Evolutionary conservation across 1,284 basidiomycete species (phyloP).

Genomic region (Psilocybe mexicana): DNA sequence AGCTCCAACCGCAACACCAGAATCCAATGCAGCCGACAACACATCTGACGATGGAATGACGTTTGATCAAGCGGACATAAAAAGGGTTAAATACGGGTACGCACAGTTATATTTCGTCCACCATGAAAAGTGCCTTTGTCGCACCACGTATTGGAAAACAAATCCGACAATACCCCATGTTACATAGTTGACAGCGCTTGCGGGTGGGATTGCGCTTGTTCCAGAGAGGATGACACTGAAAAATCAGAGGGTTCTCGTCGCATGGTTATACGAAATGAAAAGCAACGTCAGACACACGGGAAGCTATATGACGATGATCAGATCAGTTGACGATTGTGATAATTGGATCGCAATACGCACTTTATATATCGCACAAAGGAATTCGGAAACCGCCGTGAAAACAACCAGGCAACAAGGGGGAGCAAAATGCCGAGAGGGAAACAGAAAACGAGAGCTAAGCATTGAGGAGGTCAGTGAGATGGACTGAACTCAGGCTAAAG

Average conservation of each 20-base stretch:
- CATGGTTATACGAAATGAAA: background rate
- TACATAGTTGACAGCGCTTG: constrained; percentile 48
- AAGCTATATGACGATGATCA: background rate
- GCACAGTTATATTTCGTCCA: constrained; percentile 18
- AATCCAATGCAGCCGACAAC: constrained; percentile 53
- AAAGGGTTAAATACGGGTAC: background rate
- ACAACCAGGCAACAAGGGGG: constrained; percentile 37
- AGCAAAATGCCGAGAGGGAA: constrained; percentile 49
- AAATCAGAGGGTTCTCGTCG: background rate
- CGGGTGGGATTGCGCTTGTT: constrained; percentile 53
- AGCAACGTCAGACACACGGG: background rate
- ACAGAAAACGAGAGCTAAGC: constrained; percentile 39
- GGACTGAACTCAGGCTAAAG: background rate
- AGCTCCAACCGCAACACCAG: constrained; percentile 54
- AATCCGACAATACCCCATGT: constrained; percentile 57
- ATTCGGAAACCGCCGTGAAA: constrained; percentile 33
- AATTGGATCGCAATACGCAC: constrained; percentile 23
- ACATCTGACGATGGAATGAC: constrained; percentile 28
- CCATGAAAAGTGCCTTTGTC: constrained; percentile 34
- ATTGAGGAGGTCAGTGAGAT: background rate
- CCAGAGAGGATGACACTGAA: constrained; percentile 47
- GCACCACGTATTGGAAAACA: constrained; percentile 60
- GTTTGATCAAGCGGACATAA: background rate
- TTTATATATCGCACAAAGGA: constrained; percentile 39
- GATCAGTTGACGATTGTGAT: background rate